Evolutionary conservation across 805 yeast species (phyloP), one percentile per base, ranked within the genome.

Genomic region (Wickerhamomyces kurtzmanii): DNA sequence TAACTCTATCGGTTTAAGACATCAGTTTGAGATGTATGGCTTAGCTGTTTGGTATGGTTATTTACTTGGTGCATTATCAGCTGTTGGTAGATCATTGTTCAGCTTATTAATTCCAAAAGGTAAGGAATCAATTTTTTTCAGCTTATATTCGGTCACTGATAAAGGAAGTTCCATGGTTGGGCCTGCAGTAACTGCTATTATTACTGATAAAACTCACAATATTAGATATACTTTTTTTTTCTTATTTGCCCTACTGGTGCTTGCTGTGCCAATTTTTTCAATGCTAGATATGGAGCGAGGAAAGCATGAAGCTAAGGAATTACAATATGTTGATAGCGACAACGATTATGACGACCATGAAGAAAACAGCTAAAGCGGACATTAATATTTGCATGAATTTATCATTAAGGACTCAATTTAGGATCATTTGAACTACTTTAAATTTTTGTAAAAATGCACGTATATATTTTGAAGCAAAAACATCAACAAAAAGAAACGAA

Each of bases 131-230:
- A 71, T 78, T 6, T 81, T 80, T 45, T 81, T 82, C 52, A 77
- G 89, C 10, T 55, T 81, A 23, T 82, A 75, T 50, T 69, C 82
- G 22, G 73, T 81, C 22, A 82, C 93, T 1, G 91, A 81, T 49
- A 81, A 82, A 44, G 89, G 91, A 3, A 75, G 84, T 5, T 74
- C 84, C 0, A 69, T 81, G 4, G 38, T 81, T 17, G 91, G 93
- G 0, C 91, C 93, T 0, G 52, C 75, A 5, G 40, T 80, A 13
- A 71, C 81, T n/a, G 91, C 86, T 0, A 32, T 80, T 34, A 67
- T 82, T 27, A 75, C 82, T 4, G 86, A 82, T 51, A 55, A 55
- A 32, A 77, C 85, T 1, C 89, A 81, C 45, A 75, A 80, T 33
- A 76, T 81, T 29, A 59, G 91, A 26, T 74, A 77, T 43, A 69